Evolutionary conservation across 129 eudicot genomes (phyloP).

Genomic region (Daucus carota): DH1_v3.0 NC_030387.2:18989001-18989500

Average conservation of each 20-base stretch:
- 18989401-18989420: not conserved
- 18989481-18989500: not conserved
- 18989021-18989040: not conserved
- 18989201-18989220: not conserved
- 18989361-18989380: not conserved
- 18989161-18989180: not conserved
- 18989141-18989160: not conserved
- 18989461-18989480: not conserved
- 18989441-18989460: not conserved
- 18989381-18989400: not conserved
- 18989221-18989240: not conserved
- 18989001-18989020: not conserved
- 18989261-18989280: not conserved
- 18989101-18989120: not conserved
- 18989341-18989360: not conserved
- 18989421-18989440: not conserved
- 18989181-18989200: not conserved
- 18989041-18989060: not conserved
- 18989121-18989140: not conserved
- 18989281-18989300: not conserved
- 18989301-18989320: not conserved
- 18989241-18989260: not conserved
- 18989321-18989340: not conserved
- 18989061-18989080: constrained; percentile 2
- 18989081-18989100: not conserved